phyloP scores from a whole-genome alignment of 2,329 filamentous ascomycete genomes.

The Ploettnerulaceae sp. region DNA sequence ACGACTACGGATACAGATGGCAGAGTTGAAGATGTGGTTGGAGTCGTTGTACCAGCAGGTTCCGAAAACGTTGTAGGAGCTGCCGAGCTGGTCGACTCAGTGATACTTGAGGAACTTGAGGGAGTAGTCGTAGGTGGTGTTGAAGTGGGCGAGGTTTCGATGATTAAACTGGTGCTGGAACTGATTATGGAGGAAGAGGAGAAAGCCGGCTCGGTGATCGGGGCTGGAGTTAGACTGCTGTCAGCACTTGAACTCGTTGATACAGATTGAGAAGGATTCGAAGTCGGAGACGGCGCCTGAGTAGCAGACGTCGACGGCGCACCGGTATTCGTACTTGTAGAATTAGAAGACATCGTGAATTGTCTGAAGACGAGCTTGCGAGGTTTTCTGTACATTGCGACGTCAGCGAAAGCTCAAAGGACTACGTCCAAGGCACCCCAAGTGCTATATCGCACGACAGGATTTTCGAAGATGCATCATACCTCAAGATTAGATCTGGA shows the following conservation, averaged over 20 bases:
- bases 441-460: too few species aligned
- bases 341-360: slow-evolving; percentile 29
- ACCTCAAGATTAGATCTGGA: slow-evolving; percentile 19
- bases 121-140: slow-evolving; percentile 14
- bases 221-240: slow-evolving; percentile 25
- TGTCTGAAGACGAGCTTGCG: slow-evolving; percentile 22
- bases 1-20: slow-evolving; percentile 14
- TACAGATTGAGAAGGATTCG: slow-evolving; percentile 15
- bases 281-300: slow-evolving; percentile 13
- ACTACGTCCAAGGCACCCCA: background rate
- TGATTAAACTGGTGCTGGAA: background rate
- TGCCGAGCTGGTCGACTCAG: slow-evolving; percentile 5
- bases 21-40: slow-evolving; percentile 12
- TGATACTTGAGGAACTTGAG: too few species aligned
- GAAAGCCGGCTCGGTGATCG: slow-evolving; percentile 10
- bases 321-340: slow-evolving; percentile 28
- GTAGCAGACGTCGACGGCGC: slow-evolving; percentile 20
- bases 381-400: slow-evolving; percentile 21
- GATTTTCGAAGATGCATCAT: slow-evolving; percentile 14
- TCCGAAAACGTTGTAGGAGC: slow-evolving; percentile 11
- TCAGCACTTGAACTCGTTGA: slow-evolving; percentile 30
- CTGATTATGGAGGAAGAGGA: background rate
- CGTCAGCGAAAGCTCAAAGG: slow-evolving; percentile 21
- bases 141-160: slow-evolving; percentile 6
- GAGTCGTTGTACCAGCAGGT: slow-evolving; percentile 21